Evolutionary conservation across 2,329 filamentous ascomycete species (phyloP), one percentile per base, ranked within the genome.

Genomic region (Neocatenulostroma microsporum): DNA sequence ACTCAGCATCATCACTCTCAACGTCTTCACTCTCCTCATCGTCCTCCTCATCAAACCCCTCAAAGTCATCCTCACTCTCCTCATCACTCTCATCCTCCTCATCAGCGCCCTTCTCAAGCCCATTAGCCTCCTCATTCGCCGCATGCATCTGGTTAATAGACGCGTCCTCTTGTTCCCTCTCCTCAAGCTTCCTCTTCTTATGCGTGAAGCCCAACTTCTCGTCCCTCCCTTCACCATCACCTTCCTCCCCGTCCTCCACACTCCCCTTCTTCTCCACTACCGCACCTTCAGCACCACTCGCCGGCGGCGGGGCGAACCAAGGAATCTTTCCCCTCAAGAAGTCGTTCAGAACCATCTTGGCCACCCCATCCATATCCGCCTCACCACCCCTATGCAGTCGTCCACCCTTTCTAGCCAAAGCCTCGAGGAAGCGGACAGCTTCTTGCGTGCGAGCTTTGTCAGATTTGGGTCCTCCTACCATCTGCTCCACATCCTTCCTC

Each of bases 271-370:
- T 67, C 31, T 74, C 74, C 3, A 62, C 56, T n/a, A n/a, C n/a
- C n/a, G n/a, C n/a, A n/a, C n/a, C n/a, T n/a, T n/a, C n/a, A 12
- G 71, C 64, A 23, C 61, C 62, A 21, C 49, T 52, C 25, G 53
- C 48, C 2, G 88, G 86, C 8, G 87, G 80, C 7, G 86, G 79
- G 0, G 84, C 91, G 56, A 87, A 98, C 91, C 93, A 98, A 1
- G 91, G 91, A 18, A 96, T 84, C 64, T 89, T 95, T 39, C 91
- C 91, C 46, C 91, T 71, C 55, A 96, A 76, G 59, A 96, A 98
- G 57, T 98, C 91, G 54, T 94, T 96, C 41, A 98, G 68, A 1
- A 98, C 83, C 78, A 94, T 94, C 63, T 94, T 94, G 1, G 91
- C 91, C 31, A 94, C 87, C 52, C 88, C 87, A 53, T 96, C 89